These are phyloP conservation scores for Eucalyptus curtisii DNA, from an alignment of 345 rosid species.

Conservation along the genomic window DNA sequence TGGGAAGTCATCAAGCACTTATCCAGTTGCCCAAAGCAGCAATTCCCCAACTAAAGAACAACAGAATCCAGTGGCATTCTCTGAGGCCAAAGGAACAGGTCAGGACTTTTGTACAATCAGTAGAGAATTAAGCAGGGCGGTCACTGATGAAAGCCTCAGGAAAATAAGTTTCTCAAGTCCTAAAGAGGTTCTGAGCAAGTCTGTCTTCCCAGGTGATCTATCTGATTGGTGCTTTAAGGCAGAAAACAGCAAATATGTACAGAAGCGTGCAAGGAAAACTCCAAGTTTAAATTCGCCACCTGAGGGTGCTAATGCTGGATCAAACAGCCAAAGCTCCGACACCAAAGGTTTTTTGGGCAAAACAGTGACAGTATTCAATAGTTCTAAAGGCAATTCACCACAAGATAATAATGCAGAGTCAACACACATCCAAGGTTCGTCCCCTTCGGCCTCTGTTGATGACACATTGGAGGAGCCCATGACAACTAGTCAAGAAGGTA, in stretches of 20 bases:
- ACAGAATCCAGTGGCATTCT: background rate
- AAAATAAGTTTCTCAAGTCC: background rate
- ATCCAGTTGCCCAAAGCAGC: background rate
- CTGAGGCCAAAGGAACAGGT: background rate
- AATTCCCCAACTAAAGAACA: background rate
- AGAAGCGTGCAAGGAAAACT: background rate
- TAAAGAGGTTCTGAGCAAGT: background rate
- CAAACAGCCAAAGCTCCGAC: background rate
- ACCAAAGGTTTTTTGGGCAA: background rate
- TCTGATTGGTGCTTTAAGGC: background rate
- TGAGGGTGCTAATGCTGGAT: background rate
- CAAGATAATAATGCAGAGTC: background rate
- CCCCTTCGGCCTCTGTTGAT: background rate
- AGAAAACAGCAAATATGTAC: background rate
- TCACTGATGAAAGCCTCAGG: background rate
- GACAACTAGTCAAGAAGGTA: background rate
- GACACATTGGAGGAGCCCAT: background rate
- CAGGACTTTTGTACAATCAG: background rate
- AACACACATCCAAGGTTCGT: background rate
- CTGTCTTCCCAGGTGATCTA: background rate
- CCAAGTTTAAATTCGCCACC: background rate
- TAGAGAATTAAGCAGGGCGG: background rate
- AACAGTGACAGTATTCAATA: background rate
- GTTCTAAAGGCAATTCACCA: background rate
- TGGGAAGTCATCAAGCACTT: background rate